Percentiles rank a stretch among this genome's conserved stretches.
Conservation (phyloP, 2,329 filamentous ascomycete species). For the Xylaria hypoxylon region DNA sequence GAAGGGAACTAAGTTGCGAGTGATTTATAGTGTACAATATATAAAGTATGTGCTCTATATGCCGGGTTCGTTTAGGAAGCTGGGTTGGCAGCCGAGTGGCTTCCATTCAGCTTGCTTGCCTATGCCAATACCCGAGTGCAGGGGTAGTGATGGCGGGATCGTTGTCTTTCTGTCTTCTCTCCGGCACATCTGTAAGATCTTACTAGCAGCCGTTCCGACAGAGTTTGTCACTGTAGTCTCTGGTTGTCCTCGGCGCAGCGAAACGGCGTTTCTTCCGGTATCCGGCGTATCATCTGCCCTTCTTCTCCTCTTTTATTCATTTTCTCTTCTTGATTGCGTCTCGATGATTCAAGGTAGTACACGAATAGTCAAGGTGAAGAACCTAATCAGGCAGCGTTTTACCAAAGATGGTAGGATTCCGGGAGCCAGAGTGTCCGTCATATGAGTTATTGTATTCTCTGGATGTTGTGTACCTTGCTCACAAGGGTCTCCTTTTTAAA, state of each 20-base stretch:
- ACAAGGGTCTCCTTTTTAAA: constrained; percentile 15
- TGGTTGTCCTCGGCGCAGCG: constrained; percentile 11
- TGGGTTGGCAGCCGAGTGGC: constrained; percentile 16
- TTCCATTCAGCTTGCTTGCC: constrained; percentile 7
- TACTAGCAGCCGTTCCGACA: constrained; percentile 5
- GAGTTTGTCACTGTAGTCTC: not conserved
- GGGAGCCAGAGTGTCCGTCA: not conserved
- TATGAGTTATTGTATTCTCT: too few relatives aligned
- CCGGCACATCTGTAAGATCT: constrained; percentile 25
- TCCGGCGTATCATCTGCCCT: constrained; percentile 22
- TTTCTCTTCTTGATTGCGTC: not conserved
- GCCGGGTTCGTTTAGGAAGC: constrained; percentile 13
- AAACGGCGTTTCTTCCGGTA: constrained; percentile 22
- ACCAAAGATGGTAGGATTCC: not conserved
- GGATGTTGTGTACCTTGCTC: constrained; percentile 15
- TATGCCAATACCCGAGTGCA: constrained; percentile 21
- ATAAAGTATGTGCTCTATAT: not conserved
- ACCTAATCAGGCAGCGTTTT: not conserved
- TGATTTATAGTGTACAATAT: not conserved
- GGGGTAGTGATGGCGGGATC: constrained; percentile 9
- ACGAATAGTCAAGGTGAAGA: not conserved
- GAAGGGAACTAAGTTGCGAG: constrained; percentile 2
- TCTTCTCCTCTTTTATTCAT: not conserved
- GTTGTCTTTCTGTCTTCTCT: constrained; percentile 2
- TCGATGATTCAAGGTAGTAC: not conserved